phyloP scores from a whole-genome alignment of 768 basidiomycete species.

The Phylloporus arenicola region DNA sequence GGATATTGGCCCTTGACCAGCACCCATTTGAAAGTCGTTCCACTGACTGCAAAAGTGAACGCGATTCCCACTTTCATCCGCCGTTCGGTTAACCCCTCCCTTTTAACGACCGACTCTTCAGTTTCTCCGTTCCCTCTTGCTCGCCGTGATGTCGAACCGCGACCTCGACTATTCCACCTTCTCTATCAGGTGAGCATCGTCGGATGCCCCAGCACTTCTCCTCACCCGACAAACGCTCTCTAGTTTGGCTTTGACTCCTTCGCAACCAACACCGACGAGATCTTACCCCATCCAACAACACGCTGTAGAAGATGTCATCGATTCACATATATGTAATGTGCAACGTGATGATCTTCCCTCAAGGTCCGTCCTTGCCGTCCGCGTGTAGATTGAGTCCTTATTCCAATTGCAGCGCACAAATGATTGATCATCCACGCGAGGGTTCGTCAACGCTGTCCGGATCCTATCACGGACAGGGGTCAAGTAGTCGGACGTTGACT shows the following conservation, averaged over 20 bases:
- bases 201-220: not conserved
- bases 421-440: conserved; percentile 23
- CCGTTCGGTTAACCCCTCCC: conserved; percentile 5
- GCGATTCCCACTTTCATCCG: conserved; percentile 11
- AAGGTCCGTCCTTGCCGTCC: conserved; percentile 27
- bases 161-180: conserved; percentile 26
- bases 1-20: conserved; percentile 23
- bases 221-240: conserved; percentile 3
- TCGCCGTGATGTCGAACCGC: conserved; percentile 17
- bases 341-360: conserved; percentile 33
- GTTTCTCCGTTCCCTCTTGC: not conserved
- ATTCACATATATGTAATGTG: conserved; percentile 19
- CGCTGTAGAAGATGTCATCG: conserved; percentile 28
- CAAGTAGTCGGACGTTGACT: conserved; percentile 3
- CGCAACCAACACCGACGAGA: conserved; percentile 17
- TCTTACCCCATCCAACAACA: conserved; percentile 26
- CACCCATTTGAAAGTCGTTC: conserved; percentile 21
- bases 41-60: conserved; percentile 16
- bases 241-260: conserved; percentile 26
- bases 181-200: conserved; percentile 19
- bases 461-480: conserved; percentile 20
- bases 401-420: conserved; percentile 17
- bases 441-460: conserved; percentile 11
- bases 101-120: conserved; percentile 5
- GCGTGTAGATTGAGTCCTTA: conserved; percentile 18